Evolutionary conservation across 139 green algal genomes (phyloP).

Genomic region (Chlamydomonas schloesseri): DNA sequence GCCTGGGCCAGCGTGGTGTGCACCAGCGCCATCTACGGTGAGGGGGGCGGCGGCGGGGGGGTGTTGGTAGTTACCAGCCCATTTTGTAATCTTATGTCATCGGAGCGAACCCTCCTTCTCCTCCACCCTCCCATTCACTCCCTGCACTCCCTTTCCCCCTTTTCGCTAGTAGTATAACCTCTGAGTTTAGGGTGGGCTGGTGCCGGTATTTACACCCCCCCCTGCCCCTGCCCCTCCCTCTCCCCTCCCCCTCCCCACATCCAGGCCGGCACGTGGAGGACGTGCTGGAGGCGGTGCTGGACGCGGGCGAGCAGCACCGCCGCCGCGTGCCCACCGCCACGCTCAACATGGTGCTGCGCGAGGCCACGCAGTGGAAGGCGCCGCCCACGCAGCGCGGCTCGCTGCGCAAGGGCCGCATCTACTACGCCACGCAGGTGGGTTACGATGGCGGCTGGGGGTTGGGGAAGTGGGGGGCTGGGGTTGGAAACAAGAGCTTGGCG

Average conservation of each 20-base stretch:
- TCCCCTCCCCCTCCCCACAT: neutral
- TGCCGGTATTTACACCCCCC: no score
- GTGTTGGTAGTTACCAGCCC: no score
- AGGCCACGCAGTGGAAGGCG: slow-evolving; percentile 82
- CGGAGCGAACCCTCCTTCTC: no score
- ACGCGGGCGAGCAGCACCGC: slow-evolving; percentile 85
- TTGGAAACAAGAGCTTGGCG: neutral
- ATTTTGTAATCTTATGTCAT: no score
- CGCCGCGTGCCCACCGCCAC: slow-evolving; percentile 91
- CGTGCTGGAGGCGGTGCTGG: slow-evolving; percentile 82
- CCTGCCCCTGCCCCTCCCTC: no score
- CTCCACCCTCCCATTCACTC: no score
- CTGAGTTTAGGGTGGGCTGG: no score
- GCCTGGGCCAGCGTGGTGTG: slow-evolving; percentile 92
- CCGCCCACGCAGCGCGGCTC: slow-evolving; percentile 71
- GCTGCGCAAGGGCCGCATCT: slow-evolving; percentile 82
- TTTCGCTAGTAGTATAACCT: no score
- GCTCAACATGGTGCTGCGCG: slow-evolving; percentile 92
- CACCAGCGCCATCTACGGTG: slow-evolving; percentile 81
- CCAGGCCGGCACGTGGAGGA: slow-evolving; percentile 78
- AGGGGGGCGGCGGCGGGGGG: neutral
- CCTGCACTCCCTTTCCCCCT: no score
- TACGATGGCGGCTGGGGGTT: neutral
- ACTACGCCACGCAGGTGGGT: slow-evolving; percentile 91
- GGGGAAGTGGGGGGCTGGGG: neutral